phyloP scores from a whole-genome alignment of 352 stramenopile genomes.

The Globisporangium polare region DNA sequence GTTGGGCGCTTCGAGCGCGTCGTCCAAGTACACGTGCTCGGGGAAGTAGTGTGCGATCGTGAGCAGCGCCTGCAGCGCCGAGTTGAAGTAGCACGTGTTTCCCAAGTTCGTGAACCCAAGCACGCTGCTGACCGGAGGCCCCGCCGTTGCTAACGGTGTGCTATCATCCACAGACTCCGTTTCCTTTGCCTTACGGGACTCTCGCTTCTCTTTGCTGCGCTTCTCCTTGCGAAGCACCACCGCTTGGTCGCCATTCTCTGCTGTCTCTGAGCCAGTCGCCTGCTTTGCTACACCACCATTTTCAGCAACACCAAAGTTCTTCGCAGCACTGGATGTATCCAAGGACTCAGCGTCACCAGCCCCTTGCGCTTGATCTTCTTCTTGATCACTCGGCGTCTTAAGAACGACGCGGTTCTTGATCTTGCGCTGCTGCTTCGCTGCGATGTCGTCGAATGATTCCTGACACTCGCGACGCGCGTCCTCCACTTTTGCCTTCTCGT shows the following conservation, averaged over 20 bases:
- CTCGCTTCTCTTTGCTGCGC: background rate
- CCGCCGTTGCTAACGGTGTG: too few species aligned
- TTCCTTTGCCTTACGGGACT: background rate
- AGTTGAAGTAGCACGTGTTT: conserved; percentile 94
- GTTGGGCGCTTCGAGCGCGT: conserved; percentile 54
- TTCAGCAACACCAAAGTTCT: background rate
- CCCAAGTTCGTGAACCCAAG: conserved; percentile 87
- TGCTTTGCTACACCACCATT: background rate
- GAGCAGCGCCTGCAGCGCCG: conserved; percentile 85
- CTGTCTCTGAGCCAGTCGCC: background rate
- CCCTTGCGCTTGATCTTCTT: background rate
- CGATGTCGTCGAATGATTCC: conserved; percentile 42
- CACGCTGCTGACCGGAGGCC: conserved; percentile 28
- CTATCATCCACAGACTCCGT: background rate
- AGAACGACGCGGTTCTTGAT: conserved; percentile 17
- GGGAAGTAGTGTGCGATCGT: conserved; percentile 84
- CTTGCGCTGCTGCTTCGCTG: conserved; percentile 39
- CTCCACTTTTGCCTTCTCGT: conserved; percentile 34
- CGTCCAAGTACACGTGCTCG: conserved; percentile 41
- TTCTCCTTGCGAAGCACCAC: background rate
- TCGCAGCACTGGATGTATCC: background rate
- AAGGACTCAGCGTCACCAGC: background rate
- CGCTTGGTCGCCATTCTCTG: background rate
- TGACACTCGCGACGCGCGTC: conserved; percentile 34
- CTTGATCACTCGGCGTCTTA: background rate